These are phyloP conservation scores for Mycosphaerella sp. DNA, from an alignment of 2,329 filamentous ascomycete species.

Conservation along the genomic window DNA sequence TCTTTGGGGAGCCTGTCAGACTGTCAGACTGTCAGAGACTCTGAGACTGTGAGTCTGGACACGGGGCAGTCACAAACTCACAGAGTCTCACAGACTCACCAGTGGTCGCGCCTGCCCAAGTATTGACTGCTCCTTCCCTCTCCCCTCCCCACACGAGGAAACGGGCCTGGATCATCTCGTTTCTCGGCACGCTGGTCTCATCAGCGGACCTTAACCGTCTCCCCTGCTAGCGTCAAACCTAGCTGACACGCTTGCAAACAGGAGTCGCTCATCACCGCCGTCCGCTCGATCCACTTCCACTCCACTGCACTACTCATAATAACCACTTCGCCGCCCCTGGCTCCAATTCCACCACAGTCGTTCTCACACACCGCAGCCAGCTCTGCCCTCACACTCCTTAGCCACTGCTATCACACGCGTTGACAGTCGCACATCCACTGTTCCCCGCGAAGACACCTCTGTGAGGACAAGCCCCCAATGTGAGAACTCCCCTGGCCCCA, in stretches of 20 bases:
- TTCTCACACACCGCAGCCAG: slow-evolving; percentile 12
- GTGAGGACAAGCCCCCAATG: slow-evolving; percentile 8
- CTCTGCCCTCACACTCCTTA: slow-evolving; percentile 17
- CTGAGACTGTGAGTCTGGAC: too few relatives aligned
- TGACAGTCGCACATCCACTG: slow-evolving; percentile 17
- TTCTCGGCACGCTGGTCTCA: not conserved
- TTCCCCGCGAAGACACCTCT: slow-evolving; percentile 9
- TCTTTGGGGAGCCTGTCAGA: not conserved
- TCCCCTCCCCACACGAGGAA: not conserved
- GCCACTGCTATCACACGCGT: slow-evolving; percentile 10
- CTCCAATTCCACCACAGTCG: not conserved
- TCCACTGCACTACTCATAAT: not conserved
- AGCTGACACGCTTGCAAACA: slow-evolving; percentile 7
- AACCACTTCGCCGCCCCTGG: not conserved
- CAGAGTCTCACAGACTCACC: too few relatives aligned
- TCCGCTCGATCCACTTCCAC: not conserved
- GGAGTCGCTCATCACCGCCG: not conserved
- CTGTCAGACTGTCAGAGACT: too few relatives aligned
- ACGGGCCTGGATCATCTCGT: not conserved
- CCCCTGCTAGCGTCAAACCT: not conserved
- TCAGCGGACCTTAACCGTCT: not conserved
- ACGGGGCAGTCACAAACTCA: too few relatives aligned
- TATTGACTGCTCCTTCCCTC: not conserved
- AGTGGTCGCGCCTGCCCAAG: not conserved
- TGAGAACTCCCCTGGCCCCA: not conserved